Conservation (phyloP, 164 flowering plant species). For the Aristolochia contorta region DNA sequence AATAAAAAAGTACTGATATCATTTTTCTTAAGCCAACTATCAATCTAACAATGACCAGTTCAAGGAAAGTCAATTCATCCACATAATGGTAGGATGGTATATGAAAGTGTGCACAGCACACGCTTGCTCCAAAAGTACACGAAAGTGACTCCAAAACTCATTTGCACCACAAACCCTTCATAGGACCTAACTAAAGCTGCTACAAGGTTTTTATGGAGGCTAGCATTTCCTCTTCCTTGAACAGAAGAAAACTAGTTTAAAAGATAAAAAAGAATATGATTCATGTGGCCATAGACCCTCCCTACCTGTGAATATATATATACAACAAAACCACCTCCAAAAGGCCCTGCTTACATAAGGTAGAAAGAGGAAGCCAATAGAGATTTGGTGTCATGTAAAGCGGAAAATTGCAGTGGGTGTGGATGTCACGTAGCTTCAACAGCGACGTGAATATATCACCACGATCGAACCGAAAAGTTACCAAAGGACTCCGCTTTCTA, state of each 20-base stretch:
- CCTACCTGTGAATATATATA: slow-evolving; percentile 2
- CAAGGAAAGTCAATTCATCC: too few relatives aligned
- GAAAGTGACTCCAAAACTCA: neutral
- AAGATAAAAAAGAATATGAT: neutral
- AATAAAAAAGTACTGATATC: too few relatives aligned
- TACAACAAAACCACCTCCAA: slow-evolving; percentile 2
- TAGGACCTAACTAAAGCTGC: slow-evolving; percentile 8
- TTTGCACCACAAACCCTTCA: neutral
- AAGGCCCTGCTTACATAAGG: neutral
- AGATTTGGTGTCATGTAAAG: neutral
- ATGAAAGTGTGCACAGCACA: too few relatives aligned
- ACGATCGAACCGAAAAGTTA: slow-evolving; percentile 2
- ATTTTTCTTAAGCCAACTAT: too few relatives aligned
- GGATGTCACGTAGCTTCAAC: slow-evolving; percentile 3
- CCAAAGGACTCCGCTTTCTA: slow-evolving; percentile 5
- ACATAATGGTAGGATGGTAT: too few relatives aligned
- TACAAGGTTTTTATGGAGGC: neutral
- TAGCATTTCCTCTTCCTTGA: slow-evolving; percentile 1
- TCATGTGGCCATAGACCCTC: slow-evolving; percentile 1
- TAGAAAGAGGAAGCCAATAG: neutral
- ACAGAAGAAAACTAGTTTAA: neutral
- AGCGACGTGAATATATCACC: slow-evolving; percentile 6
- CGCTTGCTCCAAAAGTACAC: too few relatives aligned
- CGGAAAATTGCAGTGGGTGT: slow-evolving; percentile 1
- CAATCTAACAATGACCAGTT: too few relatives aligned